Percentiles rank a stretch among this genome's conserved stretches.
phyloP scores from a whole-genome alignment of 305 asterid genomes.

The Solanum aculeatissimum region DNA sequence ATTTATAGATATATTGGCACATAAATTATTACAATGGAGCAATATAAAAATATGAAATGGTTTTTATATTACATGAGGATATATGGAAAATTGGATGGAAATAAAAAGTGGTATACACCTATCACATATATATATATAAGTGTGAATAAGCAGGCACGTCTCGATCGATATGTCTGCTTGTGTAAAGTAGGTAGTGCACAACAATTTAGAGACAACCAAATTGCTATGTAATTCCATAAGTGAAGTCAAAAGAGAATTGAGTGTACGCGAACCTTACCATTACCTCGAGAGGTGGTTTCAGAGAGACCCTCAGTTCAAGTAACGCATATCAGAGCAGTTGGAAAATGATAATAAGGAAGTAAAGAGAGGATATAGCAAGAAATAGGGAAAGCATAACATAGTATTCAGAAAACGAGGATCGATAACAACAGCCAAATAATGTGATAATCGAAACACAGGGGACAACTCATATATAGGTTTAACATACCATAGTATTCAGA shows the following conservation, averaged over 20 bases:
- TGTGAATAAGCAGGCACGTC: too few relatives aligned
- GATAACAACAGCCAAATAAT: too few relatives aligned
- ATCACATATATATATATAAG: not conserved
- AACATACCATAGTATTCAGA: not conserved
- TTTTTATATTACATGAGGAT: too few relatives aligned
- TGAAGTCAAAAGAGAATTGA: not conserved
- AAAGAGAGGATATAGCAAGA: not conserved
- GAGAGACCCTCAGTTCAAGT: not conserved
- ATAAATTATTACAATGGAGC: not conserved
- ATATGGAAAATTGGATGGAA: too few relatives aligned
- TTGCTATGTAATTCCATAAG: not conserved
- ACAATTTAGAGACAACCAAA: not conserved
- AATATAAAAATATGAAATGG: too few relatives aligned
- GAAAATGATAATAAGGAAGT: not conserved
- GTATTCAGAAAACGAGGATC: not conserved
- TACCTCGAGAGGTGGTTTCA: not conserved
- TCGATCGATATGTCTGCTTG: too few relatives aligned
- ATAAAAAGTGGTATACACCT: not conserved
- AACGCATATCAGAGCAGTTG: not conserved
- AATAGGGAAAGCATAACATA: not conserved
- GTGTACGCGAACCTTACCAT: not conserved
- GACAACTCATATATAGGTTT: too few relatives aligned
- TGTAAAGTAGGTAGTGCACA: too few relatives aligned
- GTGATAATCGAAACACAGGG: too few relatives aligned
- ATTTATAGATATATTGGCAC: not conserved